Base-by-base conservation (phyloP, 192 early-diverging fungal genomes). In the Geranomyces variabilis region DNA sequence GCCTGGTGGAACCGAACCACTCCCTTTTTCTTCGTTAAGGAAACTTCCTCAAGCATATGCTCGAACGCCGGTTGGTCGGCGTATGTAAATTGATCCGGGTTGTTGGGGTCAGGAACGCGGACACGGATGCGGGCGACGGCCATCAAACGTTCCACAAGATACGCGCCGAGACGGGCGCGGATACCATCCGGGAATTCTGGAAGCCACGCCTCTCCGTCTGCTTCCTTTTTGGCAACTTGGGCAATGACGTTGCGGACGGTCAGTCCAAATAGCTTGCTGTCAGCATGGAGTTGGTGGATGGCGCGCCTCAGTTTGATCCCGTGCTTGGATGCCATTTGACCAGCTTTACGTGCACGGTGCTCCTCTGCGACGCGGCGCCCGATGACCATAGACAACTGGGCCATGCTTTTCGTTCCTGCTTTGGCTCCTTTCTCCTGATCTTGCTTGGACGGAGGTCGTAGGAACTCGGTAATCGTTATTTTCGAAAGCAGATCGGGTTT, bases 321-420 rank as follows among this genome's bases (percentile, higher is more conserved):
- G 12, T 72, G 70, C 41, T 64, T 63, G 17, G 60, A 63, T 17
- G 26, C 43, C 24, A 83, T 87, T 69, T 88, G 86, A 46, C 89
- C 88, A n/a, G 81, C 45, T 49, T 91, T 84, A 60, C 89, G 86
- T 12, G 92, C 83, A 74, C 91, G 89, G 73, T 93, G 89, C 77
- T 98, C 94, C 62, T 81, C 83, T 68, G 96, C 93, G 21, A 98
- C 80, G 2, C 90, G 84, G 26, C 83, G 87, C 36, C 91, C 93
- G 41, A 98, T 85, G 33, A 74, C 74, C 86, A 60, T 85, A 84
- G 71, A 80, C 83, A 46, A 70, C 74, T 41, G 77, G 76, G 3
- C 80, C 77, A 62, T 14, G 21, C 1, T 0, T 17, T 30, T 72
- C 36, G 33, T 1, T 36, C 70, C 73, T 53, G 31, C 59, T 45